A percentile compares a stretch with the other conserved stretches of the same genome.
Conservation (phyloP, 1,284 basidiomycete genomes). For the Cryptococcus sp. region DNA sequence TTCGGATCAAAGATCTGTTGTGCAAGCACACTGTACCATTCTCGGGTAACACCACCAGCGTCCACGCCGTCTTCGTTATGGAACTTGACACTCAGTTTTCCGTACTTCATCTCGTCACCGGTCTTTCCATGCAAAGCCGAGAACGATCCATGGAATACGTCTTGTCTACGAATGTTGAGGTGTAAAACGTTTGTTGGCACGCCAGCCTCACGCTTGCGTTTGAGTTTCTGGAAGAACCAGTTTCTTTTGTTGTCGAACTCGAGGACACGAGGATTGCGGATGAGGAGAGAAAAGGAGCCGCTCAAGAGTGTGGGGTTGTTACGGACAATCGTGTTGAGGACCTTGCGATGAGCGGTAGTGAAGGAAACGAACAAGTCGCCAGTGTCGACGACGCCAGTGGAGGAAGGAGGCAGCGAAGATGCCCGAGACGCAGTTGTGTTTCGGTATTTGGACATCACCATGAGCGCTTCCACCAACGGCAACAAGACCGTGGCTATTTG, state of each 20-base stretch:
- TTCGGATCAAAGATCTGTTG: slow-evolving; percentile 99
- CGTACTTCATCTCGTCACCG: slow-evolving; percentile 96
- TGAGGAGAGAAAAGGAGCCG: slow-evolving; percentile 93
- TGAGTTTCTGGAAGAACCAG: slow-evolving; percentile 96
- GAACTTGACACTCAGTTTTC: slow-evolving; percentile 95
- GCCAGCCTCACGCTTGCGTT: slow-evolving; percentile 77
- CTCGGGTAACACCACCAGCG: slow-evolving; percentile 95
- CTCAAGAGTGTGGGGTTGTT: slow-evolving; percentile 98
- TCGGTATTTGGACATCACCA: slow-evolving; percentile 94
- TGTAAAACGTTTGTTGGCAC: slow-evolving; percentile 76
- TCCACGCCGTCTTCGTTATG: slow-evolving; percentile 98
- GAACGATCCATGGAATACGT: slow-evolving; percentile 98
- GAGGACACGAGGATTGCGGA: slow-evolving; percentile 93
- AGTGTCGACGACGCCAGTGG: slow-evolving; percentile 63
- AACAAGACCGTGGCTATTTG: slow-evolving; percentile 87
- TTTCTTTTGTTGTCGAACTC: slow-evolving; percentile 99
- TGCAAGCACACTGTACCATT: slow-evolving; percentile 98
- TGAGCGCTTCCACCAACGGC: slow-evolving; percentile 89
- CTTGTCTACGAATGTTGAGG: slow-evolving; percentile 86
- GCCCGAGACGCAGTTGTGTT: slow-evolving; percentile 27
- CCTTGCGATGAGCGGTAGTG: slow-evolving; percentile 91
- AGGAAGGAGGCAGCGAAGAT: slow-evolving; percentile 59
- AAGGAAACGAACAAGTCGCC: slow-evolving; percentile 89
- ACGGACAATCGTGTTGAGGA: slow-evolving; percentile 95
- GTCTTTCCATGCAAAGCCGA: slow-evolving; percentile 83